These are phyloP conservation scores for Thielaviopsis populi DNA, from an alignment of 2,329 filamentous ascomycete genomes.

Conservation along the genomic window DNA sequence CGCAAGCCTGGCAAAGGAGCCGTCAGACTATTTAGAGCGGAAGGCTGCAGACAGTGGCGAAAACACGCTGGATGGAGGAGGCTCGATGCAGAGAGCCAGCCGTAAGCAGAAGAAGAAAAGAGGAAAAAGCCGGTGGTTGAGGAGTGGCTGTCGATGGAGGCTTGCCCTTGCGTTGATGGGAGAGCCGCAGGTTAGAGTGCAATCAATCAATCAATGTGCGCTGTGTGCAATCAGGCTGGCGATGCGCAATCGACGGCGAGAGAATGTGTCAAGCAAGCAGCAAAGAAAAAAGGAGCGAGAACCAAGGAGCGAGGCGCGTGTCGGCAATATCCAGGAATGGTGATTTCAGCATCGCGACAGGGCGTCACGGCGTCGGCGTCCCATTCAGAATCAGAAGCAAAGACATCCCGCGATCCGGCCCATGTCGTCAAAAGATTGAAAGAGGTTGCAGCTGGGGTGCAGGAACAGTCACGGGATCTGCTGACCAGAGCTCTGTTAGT, in stretches of 20 bases:
- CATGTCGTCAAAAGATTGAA: constrained; percentile 3
- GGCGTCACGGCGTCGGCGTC: neutral
- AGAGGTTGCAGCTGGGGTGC: neutral
- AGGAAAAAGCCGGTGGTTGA: neutral
- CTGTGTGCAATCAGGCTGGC: neutral
- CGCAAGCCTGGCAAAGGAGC: neutral
- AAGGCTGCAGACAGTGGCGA: neutral
- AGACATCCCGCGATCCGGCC: constrained; percentile 8
- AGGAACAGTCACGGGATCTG: neutral
- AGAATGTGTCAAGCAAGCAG: neutral
- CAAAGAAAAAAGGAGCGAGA: neutral
- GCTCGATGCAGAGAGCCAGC: too few relatives aligned
- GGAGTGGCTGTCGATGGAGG: neutral
- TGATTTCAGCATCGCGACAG: neutral
- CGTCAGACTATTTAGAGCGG: neutral
- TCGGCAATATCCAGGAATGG: neutral
- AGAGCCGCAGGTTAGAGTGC: neutral
- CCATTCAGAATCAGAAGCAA: neutral
- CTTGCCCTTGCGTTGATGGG: neutral
- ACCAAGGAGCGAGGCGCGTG: neutral
- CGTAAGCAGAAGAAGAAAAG: neutral
- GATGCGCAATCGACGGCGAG: neutral
- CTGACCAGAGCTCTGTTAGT: constrained; percentile 8
- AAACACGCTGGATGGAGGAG: neutral
- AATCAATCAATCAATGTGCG: too few relatives aligned